Evolutionary conservation across 805 yeast species (phyloP).

Genomic region (Isabelozyma heimii): DNA sequence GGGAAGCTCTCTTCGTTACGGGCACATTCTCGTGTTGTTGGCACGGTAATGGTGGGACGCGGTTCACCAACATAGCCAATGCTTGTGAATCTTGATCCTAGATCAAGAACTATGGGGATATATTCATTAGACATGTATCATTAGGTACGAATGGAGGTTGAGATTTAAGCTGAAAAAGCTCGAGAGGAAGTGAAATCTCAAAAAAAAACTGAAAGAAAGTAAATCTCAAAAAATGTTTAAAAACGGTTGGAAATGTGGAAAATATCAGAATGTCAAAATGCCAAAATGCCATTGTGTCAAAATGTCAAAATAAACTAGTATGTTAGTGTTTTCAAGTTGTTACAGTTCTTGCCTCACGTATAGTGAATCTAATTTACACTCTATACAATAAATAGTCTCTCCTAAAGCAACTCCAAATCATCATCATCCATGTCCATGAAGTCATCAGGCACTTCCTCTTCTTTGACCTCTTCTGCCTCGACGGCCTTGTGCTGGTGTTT

Average conservation of each 20-base stretch:
- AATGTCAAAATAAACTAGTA: too few relatives aligned
- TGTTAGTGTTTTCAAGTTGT: too few relatives aligned
- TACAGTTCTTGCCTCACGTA: too few relatives aligned
- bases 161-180: background rate
- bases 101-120: slow-evolving; percentile 14
- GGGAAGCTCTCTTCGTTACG: background rate
- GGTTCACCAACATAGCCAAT: slow-evolving; percentile 26
- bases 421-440: slow-evolving; percentile 48
- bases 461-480: slow-evolving; percentile 9
- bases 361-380: background rate
- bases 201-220: too few relatives aligned
- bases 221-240: too few relatives aligned
- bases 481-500: slow-evolving; percentile 37
- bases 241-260: too few relatives aligned
- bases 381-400: background rate
- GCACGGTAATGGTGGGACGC: slow-evolving; percentile 8
- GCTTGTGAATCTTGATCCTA: slow-evolving; percentile 15
- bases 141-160: background rate
- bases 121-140: slow-evolving; percentile 5
- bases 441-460: slow-evolving; percentile 23
- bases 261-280: too few relatives aligned
- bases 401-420: slow-evolving; percentile 33
- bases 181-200: too few relatives aligned
- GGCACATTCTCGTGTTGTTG: background rate
- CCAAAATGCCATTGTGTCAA: too few relatives aligned